Conservation (phyloP, 352 stramenopile genomes). For the Phytophthora syringae region DNA sequence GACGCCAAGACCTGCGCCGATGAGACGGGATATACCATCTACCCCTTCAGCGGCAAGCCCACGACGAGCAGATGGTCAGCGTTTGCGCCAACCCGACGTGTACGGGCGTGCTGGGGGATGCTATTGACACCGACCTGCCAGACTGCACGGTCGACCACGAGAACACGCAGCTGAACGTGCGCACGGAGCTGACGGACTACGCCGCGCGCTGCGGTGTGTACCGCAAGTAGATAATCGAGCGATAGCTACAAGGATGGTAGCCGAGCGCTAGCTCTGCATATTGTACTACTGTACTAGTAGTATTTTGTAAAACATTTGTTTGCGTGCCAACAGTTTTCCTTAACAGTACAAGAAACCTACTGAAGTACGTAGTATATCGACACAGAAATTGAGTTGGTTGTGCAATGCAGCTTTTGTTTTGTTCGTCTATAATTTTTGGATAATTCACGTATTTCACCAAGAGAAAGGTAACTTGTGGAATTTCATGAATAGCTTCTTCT, state of each 20-base stretch:
- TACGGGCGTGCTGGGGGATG: constrained; percentile 26
- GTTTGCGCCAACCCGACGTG: constrained; percentile 42
- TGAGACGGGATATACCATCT: constrained; percentile 23
- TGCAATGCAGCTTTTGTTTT: too few species aligned
- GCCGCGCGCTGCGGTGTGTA: constrained; percentile 28
- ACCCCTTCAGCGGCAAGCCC: constrained; percentile 33
- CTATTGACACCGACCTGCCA: constrained; percentile 31
- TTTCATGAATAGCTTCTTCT: too few species aligned
- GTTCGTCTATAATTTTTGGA: too few species aligned
- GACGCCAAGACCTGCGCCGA: constrained; percentile 36
- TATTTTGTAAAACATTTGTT: too few species aligned
- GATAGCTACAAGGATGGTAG: neutral
- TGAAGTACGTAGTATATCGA: too few species aligned
- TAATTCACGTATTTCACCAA: too few species aligned
- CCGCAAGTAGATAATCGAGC: constrained; percentile 16
- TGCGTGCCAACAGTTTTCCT: too few species aligned
- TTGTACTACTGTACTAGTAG: too few species aligned
- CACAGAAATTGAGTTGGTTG: too few species aligned
- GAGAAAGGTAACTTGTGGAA: too few species aligned
- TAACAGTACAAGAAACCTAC: too few species aligned
- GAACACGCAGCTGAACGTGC: constrained; percentile 32
- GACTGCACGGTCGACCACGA: constrained; percentile 45
- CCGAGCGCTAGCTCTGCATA: neutral
- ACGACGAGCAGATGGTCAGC: constrained; percentile 27
- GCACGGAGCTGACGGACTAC: constrained; percentile 27